Evolutionary conservation across 352 stramenopile genomes (phyloP), one percentile per base, ranked within the genome.

Genomic region (Stramenopiles sp.): DNA sequence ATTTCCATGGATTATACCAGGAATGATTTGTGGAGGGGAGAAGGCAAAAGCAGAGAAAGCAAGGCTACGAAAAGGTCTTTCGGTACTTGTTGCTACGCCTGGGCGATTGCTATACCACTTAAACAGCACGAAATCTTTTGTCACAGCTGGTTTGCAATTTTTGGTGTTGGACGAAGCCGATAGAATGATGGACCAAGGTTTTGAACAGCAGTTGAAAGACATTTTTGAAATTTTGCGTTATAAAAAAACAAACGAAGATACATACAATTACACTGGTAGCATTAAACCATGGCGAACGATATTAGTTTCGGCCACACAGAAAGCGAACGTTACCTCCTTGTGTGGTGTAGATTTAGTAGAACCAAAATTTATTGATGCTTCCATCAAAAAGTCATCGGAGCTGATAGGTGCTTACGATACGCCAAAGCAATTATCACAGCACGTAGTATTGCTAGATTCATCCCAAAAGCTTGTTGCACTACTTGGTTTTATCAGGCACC

Each of bases 131-230:
- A 93, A 7, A 99, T 99, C 83, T 86, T 97, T n/a, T 97, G 93
- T 86, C 89, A 95, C 80, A 98, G 98, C 81, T 82, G 83, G 96
- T 71, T 80, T 93, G 80, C 89, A 98, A 85, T 91, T 98, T 32
- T 87, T 99, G 29, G 95, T 99, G 76, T 85, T 99, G 32, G 96
- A 99, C 86, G 96, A 99, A 86, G 96, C 95, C n/a, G 97, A 99
- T 84, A 97, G 94, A 30, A 84, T 99, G 44, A 88, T 99, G 44
- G 95, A 98, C 86, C 98, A 98, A 89, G 95, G 95, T 81, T 98
- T 99, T 83, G 91, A 97, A 14, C 55, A 71, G 55, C 55, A 71
- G 55, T 25, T 71, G 55, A 71, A 71, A 71, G 55, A 71, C 55
- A 27, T 71, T 27, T 25, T 71, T 22, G 27, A 97, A 86, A 89